These are phyloP conservation scores for Helianthus tuberosus DNA, from an alignment of 129 eudicot species.

Conservation along the genomic window DNA sequence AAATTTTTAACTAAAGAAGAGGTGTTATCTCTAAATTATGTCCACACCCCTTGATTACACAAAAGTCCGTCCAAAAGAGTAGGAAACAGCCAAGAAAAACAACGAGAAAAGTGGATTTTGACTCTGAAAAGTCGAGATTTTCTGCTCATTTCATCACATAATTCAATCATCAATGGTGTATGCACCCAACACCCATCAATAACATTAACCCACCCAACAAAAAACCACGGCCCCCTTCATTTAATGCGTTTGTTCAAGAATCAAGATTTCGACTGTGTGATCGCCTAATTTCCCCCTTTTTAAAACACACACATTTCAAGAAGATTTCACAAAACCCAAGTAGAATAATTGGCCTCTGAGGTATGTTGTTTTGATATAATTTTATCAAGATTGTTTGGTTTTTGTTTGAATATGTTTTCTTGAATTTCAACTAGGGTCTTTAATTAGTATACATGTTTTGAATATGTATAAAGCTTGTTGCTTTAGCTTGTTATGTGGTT, in stretches of 20 bases:
- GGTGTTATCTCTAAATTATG: background rate
- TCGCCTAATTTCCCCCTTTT: slow-evolving; percentile 14
- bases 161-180: slow-evolving; percentile 37
- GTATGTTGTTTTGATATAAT: slow-evolving; percentile 4
- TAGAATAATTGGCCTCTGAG: slow-evolving; percentile 10
- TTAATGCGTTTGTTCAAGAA: slow-evolving; percentile 8
- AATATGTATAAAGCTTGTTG: slow-evolving; percentile 1
- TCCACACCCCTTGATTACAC: slow-evolving; percentile 8
- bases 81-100: slow-evolving; percentile 19
- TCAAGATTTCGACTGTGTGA: slow-evolving; percentile 11
- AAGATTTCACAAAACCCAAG: slow-evolving; percentile 11
- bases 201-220: background rate
- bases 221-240: slow-evolving; percentile 16
- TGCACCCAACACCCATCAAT: slow-evolving; percentile 25
- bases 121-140: slow-evolving; percentile 41
- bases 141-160: slow-evolving; percentile 25
- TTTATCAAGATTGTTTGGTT: background rate
- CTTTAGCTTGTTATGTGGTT: slow-evolving; percentile 1
- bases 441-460: background rate
- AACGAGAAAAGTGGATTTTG: slow-evolving; percentile 4
- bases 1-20: too few relatives aligned
- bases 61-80: slow-evolving; percentile 26
- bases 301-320: slow-evolving; percentile 11
- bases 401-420: slow-evolving; percentile 2
- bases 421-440: background rate